phyloP scores from a whole-genome alignment of 495 filamentous ascomycete genomes.

The Xylaria bambusicola region DNA sequence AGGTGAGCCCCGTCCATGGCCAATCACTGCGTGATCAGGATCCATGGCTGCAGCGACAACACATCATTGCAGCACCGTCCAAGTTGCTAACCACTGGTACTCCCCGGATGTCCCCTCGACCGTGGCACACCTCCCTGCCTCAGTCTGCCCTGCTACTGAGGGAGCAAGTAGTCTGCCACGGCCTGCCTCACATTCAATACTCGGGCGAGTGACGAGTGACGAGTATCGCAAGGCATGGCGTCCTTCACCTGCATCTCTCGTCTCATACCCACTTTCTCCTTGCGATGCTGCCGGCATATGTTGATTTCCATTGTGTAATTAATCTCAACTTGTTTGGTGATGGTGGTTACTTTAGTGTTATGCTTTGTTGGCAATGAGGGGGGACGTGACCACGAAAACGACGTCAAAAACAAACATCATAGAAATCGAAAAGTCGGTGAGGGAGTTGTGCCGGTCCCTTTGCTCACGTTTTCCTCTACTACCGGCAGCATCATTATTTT shows the following conservation, averaged over 20 bases:
- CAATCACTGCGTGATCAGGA: conserved; percentile 26
- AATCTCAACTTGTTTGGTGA: not conserved
- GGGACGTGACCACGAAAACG: conserved; percentile 1
- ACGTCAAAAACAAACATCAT: not conserved
- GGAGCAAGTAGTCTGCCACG: too few relatives aligned
- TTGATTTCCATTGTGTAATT: conserved; percentile 3
- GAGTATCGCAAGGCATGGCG: not conserved
- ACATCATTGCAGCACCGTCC: conserved; percentile 28
- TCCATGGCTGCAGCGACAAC: conserved; percentile 30
- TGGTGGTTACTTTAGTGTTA: conserved; percentile 15
- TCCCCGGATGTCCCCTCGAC: not conserved
- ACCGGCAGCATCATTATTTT: too few relatives aligned
- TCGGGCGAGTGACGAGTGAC: conserved; percentile 3
- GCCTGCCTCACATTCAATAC: not conserved
- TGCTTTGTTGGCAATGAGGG: conserved; percentile 21
- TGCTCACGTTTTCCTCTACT: not conserved
- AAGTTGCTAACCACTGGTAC: not conserved
- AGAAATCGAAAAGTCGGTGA: not conserved
- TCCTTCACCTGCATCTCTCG: conserved; percentile 12
- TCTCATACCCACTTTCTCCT: too few relatives aligned
- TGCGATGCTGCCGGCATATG: conserved; percentile 8
- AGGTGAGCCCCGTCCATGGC: conserved; percentile 29
- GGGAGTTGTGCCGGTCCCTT: conserved; percentile 14
- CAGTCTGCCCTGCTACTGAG: too few relatives aligned
- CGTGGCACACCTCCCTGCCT: conserved; percentile 14